A percentile compares a stretch with the other conserved stretches of the same genome.
These are phyloP conservation scores for Sporothrix pseudoabietina DNA, from an alignment of 2,329 filamentous ascomycete species.

Conservation along the genomic window DNA sequence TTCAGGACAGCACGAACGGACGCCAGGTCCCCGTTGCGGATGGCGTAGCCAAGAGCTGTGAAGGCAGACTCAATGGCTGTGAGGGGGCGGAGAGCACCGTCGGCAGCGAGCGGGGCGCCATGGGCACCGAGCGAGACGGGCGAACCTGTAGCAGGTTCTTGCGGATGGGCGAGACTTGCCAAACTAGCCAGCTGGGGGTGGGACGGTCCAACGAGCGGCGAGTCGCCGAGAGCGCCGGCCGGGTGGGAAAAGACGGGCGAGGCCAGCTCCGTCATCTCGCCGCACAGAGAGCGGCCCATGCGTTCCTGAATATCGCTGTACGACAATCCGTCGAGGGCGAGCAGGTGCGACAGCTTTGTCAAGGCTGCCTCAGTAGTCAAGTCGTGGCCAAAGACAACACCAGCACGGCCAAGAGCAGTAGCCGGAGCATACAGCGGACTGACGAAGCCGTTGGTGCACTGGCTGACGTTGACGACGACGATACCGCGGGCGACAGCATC, in stretches of 20 bases:
- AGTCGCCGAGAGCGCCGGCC: constrained; percentile 51
- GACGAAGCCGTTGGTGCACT: constrained; percentile 78
- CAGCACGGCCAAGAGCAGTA: constrained; percentile 76
- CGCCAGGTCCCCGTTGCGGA: constrained; percentile 68
- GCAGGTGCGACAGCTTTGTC: constrained; percentile 85
- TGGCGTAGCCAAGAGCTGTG: constrained; percentile 77
- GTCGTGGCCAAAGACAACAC: constrained; percentile 86
- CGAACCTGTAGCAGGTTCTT: background rate
- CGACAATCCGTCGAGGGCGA: constrained; percentile 67
- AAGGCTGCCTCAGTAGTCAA: constrained; percentile 88
- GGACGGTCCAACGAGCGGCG: background rate
- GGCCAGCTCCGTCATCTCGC: constrained; percentile 79
- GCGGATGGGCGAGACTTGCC: background rate
- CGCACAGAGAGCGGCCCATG: constrained; percentile 76
- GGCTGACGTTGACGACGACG: constrained; percentile 87
- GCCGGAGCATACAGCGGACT: constrained; percentile 77
- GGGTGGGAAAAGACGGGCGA: constrained; percentile 77
- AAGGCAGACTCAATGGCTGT: constrained; percentile 63
- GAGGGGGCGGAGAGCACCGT: constrained; percentile 42
- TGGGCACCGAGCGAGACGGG: background rate
- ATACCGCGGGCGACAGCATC: constrained; percentile 78
- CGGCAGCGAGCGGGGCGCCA: background rate
- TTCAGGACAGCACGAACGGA: constrained; percentile 68
- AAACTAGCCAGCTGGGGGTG: background rate
- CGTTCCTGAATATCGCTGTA: constrained; percentile 65